Evolutionary conservation across 2,329 filamentous ascomycete genomes (phyloP).

Genomic region (Talaromyces piceae): DNA sequence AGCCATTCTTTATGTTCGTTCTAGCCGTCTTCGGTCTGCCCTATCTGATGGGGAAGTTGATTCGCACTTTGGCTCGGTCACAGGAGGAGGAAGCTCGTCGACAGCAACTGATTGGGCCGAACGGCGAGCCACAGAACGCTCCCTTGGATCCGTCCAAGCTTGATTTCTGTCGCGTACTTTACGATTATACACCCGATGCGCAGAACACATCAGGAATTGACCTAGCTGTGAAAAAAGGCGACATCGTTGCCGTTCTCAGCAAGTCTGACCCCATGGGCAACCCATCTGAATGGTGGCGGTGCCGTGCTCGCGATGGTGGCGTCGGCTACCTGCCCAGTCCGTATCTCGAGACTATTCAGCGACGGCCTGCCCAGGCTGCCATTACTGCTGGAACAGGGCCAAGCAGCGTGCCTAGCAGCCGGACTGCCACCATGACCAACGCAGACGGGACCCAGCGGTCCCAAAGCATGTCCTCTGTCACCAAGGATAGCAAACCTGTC

Average conservation of each 20-base stretch:
- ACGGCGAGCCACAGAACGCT: constrained; percentile 37
- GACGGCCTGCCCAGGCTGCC: constrained; percentile 40
- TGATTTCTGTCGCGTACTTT: constrained; percentile 91
- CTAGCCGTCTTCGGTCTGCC: constrained; percentile 90
- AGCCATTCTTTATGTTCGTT: constrained; percentile 93
- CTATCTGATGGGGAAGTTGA: constrained; percentile 95
- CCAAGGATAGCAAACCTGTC: constrained; percentile 33
- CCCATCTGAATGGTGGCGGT: constrained; percentile 95
- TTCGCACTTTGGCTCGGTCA: constrained; percentile 71
- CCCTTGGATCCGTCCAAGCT: constrained; percentile 80
- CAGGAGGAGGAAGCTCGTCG: constrained; percentile 67
- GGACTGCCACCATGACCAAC: constrained; percentile 48
- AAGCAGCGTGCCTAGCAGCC: constrained; percentile 28
- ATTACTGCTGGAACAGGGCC: constrained; percentile 34
- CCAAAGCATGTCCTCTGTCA: constrained; percentile 25
- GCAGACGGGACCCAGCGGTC: constrained; percentile 18
- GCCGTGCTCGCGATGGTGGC: constrained; percentile 78
- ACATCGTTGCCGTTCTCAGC: constrained; percentile 86
- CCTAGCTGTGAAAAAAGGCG: constrained; percentile 85
- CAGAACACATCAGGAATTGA: constrained; percentile 64
- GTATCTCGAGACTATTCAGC: constrained; percentile 72
- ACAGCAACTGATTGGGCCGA: constrained; percentile 45
- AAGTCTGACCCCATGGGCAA: constrained; percentile 90
- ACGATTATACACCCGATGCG: constrained; percentile 82
- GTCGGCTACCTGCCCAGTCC: constrained; percentile 88